phyloP scores from a whole-genome alignment of 768 basidiomycete species.

The Lepiota brunneoincarnata region DNA sequence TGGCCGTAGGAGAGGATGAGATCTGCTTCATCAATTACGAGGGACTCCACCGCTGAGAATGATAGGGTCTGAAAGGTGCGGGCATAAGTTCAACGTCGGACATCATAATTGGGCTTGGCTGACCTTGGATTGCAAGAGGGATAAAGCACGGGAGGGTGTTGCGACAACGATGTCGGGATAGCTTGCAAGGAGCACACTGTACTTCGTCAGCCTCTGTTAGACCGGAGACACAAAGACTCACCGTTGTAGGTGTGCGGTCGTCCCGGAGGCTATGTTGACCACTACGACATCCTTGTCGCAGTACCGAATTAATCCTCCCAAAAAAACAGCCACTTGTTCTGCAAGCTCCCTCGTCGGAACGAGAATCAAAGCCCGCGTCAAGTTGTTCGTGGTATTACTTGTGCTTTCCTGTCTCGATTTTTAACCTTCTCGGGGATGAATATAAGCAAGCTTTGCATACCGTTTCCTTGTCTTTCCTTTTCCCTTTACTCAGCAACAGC shows the following conservation, averaged over 20 bases:
- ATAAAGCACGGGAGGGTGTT: conserved; percentile 35
- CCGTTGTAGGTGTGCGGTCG: conserved; percentile 71
- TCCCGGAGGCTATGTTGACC: conserved; percentile 76
- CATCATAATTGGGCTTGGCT: neutral
- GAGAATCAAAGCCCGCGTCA: conserved; percentile 74
- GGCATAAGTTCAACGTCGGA: neutral
- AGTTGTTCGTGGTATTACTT: neutral
- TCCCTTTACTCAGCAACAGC: conserved; percentile 46
- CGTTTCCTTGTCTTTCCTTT: conserved; percentile 8
- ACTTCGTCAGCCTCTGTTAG: neutral
- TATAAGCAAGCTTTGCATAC: neutral
- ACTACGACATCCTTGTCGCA: conserved; percentile 74
- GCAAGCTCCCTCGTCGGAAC: conserved; percentile 93
- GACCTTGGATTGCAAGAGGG: conserved; percentile 33
- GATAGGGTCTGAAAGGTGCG: conserved; percentile 37
- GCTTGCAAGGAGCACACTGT: conserved; percentile 36
- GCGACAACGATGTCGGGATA: conserved; percentile 38
- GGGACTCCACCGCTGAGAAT: conserved; percentile 67
- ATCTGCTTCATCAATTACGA: conserved; percentile 98
- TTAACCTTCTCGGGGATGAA: conserved; percentile 35
- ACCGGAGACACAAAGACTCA: conserved; percentile 26
- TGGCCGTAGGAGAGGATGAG: conserved; percentile 96
- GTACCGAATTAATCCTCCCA: conserved; percentile 66
- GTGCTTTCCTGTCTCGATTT: conserved; percentile 21
- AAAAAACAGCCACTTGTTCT: conserved; percentile 79